phyloP scores from a whole-genome alignment of 306 rosid species.

The Vachellia pachyceras region DNA sequence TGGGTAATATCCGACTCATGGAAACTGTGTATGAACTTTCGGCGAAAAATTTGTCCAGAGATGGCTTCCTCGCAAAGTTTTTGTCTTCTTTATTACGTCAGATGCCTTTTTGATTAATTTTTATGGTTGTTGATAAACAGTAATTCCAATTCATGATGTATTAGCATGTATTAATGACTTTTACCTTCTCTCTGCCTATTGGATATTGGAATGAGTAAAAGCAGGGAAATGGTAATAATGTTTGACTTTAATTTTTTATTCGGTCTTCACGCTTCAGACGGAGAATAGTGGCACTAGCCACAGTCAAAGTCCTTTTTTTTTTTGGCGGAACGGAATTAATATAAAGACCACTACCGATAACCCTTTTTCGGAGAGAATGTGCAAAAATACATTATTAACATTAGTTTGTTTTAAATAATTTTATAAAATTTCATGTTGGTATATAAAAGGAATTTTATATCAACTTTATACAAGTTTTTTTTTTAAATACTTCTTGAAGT shows the following conservation, averaged over 20 bases:
- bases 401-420: too few relatives aligned
- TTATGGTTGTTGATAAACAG: not conserved
- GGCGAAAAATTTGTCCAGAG: not conserved
- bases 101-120: not conserved
- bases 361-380: too few relatives aligned
- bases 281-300: not conserved
- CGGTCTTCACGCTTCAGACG: not conserved
- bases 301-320: not conserved
- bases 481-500: too few relatives aligned
- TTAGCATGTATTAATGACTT: too few relatives aligned
- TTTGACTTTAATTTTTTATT: not conserved
- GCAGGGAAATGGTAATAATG: not conserved
- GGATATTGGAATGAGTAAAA: not conserved
- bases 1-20: not conserved
- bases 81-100: not conserved
- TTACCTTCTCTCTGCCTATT: not conserved
- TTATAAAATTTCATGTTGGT: too few relatives aligned
- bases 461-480: too few relatives aligned
- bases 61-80: not conserved
- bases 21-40: conserved; percentile 22
- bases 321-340: not conserved
- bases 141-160: not conserved
- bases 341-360: not conserved
- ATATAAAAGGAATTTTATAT: too few relatives aligned
- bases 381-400: too few relatives aligned